These are phyloP conservation scores for Lichtheimia hyalospora DNA, from an alignment of 371 early-diverging fungal genomes.

Conservation along the genomic window DNA sequence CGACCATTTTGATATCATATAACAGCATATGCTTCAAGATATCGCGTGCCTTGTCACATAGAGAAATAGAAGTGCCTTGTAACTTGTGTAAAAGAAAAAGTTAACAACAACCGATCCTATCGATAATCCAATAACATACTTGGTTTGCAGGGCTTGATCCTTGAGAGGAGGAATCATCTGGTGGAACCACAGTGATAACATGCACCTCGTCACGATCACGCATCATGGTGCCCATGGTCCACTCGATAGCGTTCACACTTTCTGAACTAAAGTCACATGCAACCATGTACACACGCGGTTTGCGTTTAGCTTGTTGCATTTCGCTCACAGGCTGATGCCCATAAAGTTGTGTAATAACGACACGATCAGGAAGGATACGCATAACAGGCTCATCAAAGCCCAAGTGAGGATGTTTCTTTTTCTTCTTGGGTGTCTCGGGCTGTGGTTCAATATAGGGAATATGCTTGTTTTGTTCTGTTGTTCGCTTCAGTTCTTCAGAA, in stretches of 20 bases:
- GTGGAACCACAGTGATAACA: conserved; percentile 38
- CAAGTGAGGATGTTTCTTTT: conserved; percentile 9
- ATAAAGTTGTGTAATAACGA: conserved; percentile 25
- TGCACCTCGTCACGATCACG: conserved; percentile 56
- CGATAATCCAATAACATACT: conserved; percentile 5
- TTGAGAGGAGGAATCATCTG: not conserved
- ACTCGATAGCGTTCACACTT: conserved; percentile 47
- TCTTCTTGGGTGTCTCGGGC: not conserved
- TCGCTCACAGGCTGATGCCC: conserved; percentile 9
- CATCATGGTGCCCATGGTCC: conserved; percentile 60
- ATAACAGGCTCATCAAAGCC: conserved; percentile 24
- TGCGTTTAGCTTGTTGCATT: conserved; percentile 4
- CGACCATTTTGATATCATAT: conserved; percentile 48
- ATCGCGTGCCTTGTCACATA: conserved; percentile 32
- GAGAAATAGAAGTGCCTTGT: conserved; percentile 23
- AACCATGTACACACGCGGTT: conserved; percentile 30
- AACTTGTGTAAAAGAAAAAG: conserved; percentile 20
- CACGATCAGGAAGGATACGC: conserved; percentile 16
- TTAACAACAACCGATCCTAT: too few species aligned
- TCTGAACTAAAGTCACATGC: conserved; percentile 49
- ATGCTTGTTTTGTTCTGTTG: conserved; percentile 37
- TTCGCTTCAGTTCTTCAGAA: conserved; percentile 17
- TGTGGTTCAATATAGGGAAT: conserved; percentile 18
- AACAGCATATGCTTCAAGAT: conserved; percentile 38
- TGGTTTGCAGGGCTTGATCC: conserved; percentile 3